Evolutionary conservation across 2,329 filamentous ascomycete genomes (phyloP), one percentile per base, ranked within the genome.

Genomic region (Aspergillus felis): DNA sequence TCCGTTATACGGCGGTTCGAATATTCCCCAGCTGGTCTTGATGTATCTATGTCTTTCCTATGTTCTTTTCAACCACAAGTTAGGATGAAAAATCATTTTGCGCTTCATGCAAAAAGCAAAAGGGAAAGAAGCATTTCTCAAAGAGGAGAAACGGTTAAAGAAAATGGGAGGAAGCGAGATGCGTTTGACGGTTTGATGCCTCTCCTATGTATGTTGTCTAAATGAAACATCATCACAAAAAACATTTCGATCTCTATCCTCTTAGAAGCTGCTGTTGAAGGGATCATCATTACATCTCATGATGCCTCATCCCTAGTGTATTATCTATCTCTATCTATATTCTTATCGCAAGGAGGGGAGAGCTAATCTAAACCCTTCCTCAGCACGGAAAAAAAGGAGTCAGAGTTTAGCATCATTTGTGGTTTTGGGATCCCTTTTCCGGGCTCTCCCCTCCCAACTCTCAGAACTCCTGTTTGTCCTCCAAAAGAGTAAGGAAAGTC

Each of bases 1-100:
- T 48, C 20, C 25, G 25, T 48, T 46, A 22, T 35, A 50, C 9
- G 27, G 25, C 48, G 46, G 35, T 61, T 51, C 49, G 48, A 59
- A 61, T 61, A 59, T 56, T 56, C 53, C 53, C 55, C 60, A 56
- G 52, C 48, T 60, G 63, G 52, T 58, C 58, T 60, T 60, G 62
- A 59, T 61, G 56, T 60, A 56, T 56, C 50, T 61, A 52, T 55
- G 62, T 62, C 55, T 38, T 58, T 49, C 14, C 51, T 54, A 57
- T 55, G 55, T 53, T 42, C 56, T 57, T 27, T 8, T 47, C 44
- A n/a, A 6, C 12, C 44, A 14, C 24, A 20, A 47, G 24, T 7
- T 14, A 27, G 44, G 22, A 47, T 27, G 22, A 47, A 24, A 17
- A 27, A 10, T 47, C 24, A 27, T 47, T 24, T 47, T 25, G 20